phyloP scores from a whole-genome alignment of 805 yeast genomes.

The Debaryomyces maramus region DNA sequence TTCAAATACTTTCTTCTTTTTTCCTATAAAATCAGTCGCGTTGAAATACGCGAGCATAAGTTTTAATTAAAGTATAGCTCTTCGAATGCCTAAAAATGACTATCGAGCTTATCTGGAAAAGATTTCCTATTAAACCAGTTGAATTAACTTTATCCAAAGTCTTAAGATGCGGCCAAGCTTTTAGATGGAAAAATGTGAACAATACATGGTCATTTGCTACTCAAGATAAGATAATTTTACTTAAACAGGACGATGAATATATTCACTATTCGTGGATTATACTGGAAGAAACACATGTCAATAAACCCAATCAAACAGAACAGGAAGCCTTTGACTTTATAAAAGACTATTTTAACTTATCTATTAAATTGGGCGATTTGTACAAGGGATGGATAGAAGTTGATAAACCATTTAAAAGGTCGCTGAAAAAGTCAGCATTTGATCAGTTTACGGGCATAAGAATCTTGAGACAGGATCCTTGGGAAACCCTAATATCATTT shows the following conservation, averaged over 20 bases:
- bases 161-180: conserved; percentile 82
- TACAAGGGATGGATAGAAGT: conserved; percentile 60
- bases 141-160: conserved; percentile 67
- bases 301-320: conserved; percentile 6
- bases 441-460: conserved; percentile 65
- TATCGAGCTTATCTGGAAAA: conserved; percentile 24
- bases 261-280: conserved; percentile 52
- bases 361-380: conserved; percentile 52
- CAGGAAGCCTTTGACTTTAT: conserved; percentile 46
- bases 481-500: conserved; percentile 90
- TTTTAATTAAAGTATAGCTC: not conserved
- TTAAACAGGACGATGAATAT: conserved; percentile 55
- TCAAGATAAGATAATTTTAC: conserved; percentile 57
- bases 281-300: conserved; percentile 3
- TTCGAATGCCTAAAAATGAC: conserved; percentile 16
- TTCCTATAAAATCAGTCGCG: not conserved
- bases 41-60: not conserved
- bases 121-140: conserved; percentile 16
- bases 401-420: conserved; percentile 50
- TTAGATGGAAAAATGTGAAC: conserved; percentile 69
- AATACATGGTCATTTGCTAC: conserved; percentile 67
- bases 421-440: conserved; percentile 32
- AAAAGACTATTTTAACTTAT: conserved; percentile 68
- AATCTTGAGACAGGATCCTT: conserved; percentile 89
- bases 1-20: not conserved